Percentiles rank a stretch among this genome's conserved stretches.
Evolutionary conservation across 495 filamentous ascomycete genomes (phyloP).

Genomic region (Cercophora samala): DNA sequence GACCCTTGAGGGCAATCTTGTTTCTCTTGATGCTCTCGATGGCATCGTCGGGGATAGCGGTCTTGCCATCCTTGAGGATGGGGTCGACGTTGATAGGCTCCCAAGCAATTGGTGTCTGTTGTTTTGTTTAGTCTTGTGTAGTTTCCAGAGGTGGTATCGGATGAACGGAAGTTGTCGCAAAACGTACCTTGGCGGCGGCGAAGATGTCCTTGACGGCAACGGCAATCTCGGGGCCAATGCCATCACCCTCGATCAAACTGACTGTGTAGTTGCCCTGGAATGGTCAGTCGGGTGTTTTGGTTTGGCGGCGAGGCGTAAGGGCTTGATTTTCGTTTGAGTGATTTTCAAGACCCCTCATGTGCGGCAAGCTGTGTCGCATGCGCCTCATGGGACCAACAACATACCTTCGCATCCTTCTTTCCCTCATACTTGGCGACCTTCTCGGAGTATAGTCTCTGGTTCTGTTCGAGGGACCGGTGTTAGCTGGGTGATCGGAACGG

Average conservation of each 20-base stretch:
- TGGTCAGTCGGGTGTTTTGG: conserved; percentile 20
- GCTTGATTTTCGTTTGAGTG: conserved; percentile 36
- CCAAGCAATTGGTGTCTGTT: conserved; percentile 88
- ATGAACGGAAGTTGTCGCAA: conserved; percentile 20
- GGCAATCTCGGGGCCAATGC: conserved; percentile 96
- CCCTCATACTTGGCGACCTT: conserved; percentile 92
- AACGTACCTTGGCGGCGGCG: conserved; percentile 80
- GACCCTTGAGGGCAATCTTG: conserved; percentile 95
- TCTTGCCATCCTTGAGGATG: conserved; percentile 86
- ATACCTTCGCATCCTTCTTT: conserved; percentile 80
- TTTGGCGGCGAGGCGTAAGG: conserved; percentile 3
- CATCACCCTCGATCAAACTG: conserved; percentile 96
- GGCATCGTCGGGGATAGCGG: conserved; percentile 80
- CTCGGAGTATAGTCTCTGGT: conserved; percentile 51
- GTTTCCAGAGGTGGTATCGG: conserved; percentile 17
- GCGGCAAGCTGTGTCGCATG: conserved; percentile 15
- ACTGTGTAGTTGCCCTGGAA: conserved; percentile 87
- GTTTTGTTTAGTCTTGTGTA: conserved; percentile 7
- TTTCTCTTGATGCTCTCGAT: conserved; percentile 89
- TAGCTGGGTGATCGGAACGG: conserved; percentile 10
- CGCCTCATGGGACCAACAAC: conserved; percentile 22
- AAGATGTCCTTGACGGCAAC: conserved; percentile 98
- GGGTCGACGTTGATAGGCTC: conserved; percentile 95
- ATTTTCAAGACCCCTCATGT: conserved; percentile 36
- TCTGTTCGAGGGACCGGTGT: conserved; percentile 35